These are phyloP conservation scores for Hypoxylon fragiforme DNA, from an alignment of 495 filamentous ascomycete genomes.

Conservation along the genomic window DNA sequence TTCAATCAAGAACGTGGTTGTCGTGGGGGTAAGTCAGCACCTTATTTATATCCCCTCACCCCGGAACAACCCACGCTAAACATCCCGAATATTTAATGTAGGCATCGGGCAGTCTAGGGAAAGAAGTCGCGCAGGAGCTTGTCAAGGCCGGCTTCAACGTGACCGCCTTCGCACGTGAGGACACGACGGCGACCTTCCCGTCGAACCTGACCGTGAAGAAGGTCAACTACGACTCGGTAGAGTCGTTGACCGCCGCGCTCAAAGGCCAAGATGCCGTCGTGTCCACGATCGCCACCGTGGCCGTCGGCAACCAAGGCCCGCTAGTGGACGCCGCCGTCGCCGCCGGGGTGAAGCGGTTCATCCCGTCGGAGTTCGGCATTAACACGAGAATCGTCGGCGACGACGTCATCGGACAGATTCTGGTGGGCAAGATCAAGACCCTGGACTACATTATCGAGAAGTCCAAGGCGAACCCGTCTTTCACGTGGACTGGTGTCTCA, in stretches of 20 bases:
- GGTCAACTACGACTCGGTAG: slow-evolving; percentile 60
- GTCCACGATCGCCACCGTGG: slow-evolving; percentile 47
- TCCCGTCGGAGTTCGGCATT: slow-evolving; percentile 67
- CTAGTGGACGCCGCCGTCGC: slow-evolving; percentile 64
- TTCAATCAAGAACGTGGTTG: no score
- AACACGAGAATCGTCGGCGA: slow-evolving; percentile 45
- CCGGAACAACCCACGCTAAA: no score
- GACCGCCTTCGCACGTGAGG: slow-evolving; percentile 58
- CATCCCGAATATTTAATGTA: no score
- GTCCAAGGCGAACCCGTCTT: slow-evolving; percentile 37
- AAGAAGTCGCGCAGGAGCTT: slow-evolving; percentile 57
- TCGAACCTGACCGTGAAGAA: slow-evolving; percentile 42
- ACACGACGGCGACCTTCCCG: slow-evolving; percentile 45
- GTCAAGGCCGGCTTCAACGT: slow-evolving; percentile 59
- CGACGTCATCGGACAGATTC: slow-evolving; percentile 46
- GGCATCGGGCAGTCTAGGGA: slow-evolving; percentile 64
- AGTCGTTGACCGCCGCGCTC: slow-evolving; percentile 54
- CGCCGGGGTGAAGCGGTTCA: slow-evolving; percentile 62
- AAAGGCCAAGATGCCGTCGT: slow-evolving; percentile 61
- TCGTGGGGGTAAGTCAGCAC: no score
- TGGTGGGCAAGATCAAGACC: slow-evolving; percentile 52
- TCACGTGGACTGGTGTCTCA: slow-evolving; percentile 57
- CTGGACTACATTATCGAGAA: slow-evolving; percentile 54
- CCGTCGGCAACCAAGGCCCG: slow-evolving; percentile 44
- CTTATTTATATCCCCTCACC: no score